Percentiles rank a stretch among this genome's conserved stretches.
phyloP scores from a whole-genome alignment of 805 yeast species.

The Sporopachydermia lactativora region DNA sequence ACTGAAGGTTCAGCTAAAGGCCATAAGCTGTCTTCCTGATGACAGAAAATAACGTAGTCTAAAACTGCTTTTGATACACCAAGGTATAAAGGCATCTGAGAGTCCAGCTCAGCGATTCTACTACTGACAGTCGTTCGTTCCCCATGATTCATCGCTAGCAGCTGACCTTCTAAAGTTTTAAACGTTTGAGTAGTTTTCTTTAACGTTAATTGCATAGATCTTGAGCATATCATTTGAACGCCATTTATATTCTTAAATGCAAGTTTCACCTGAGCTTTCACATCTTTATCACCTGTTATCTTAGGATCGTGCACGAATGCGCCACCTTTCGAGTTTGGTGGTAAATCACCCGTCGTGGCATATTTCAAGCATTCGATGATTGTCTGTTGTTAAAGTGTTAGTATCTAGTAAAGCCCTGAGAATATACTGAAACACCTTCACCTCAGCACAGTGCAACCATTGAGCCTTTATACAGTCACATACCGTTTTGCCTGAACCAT shows the following conservation, averaged over 20 bases:
- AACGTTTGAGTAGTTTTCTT: constrained; percentile 56
- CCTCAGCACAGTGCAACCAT: too few species aligned
- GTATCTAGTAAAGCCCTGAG: not conserved
- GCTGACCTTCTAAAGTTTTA: constrained; percentile 84
- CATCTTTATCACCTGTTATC: constrained; percentile 50
- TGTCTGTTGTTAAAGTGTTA: constrained; percentile 26
- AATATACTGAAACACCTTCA: too few species aligned
- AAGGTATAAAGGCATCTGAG: constrained; percentile 62
- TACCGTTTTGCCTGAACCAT: constrained; percentile 88
- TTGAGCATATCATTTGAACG: constrained; percentile 69
- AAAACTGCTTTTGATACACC: constrained; percentile 84
- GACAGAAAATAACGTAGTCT: constrained; percentile 91
- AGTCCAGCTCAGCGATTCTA: constrained; percentile 72
- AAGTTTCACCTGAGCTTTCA: constrained; percentile 80
- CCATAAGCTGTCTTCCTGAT: constrained; percentile 95
- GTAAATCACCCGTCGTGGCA: constrained; percentile 90
- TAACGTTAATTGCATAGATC: constrained; percentile 63
- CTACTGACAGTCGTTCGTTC: constrained; percentile 66
- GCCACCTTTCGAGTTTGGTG: constrained; percentile 93
- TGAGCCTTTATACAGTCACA: constrained; percentile 5
- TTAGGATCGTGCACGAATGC: constrained; percentile 93
- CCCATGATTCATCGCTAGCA: constrained; percentile 45
- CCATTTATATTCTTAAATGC: constrained; percentile 68
- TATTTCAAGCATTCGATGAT: constrained; percentile 88
- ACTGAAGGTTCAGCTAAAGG: constrained; percentile 79